Base-by-base conservation (phyloP, 805 yeast species). In the Candida ovalis region DNA sequence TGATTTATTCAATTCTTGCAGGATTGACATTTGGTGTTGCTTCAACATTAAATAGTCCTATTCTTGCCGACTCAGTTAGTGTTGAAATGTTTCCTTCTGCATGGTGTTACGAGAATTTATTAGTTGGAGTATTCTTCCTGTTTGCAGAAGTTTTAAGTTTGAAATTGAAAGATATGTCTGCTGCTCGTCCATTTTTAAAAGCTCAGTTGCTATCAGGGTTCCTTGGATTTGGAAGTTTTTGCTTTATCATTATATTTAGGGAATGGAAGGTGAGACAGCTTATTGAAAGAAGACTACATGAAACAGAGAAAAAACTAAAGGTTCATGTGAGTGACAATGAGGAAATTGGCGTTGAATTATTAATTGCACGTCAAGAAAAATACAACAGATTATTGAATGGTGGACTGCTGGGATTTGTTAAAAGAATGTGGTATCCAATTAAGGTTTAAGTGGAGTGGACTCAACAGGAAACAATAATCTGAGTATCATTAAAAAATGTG, bases 191-290 rank as follows among this genome's bases (percentile, higher is more conserved):
- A 2, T 84, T 76, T 56, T 63, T 78, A 27, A 74, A 81, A 53
- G 73, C 86, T 2, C 89, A 84, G 57, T 71, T 82, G 2, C 81
- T 80, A 55, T 76, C 81, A 4, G 88, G 88, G 1, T 67, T 76
- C 42, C 80, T 75, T 49, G 60, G 77, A 9, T 66, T 62, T 9
- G 77, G 78, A 0, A 61, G 76, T 2, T 3, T 78, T 1, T 46
- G 80, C 21, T 62, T 79, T 39, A 41, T 57, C 44, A 45, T 80
- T 2, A 63, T 77, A 0, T 61, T 80, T 28, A 69, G 90, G 53
- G 84, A 81, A 53, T 69, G 71, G 66, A 68, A 77, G 46, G 77
- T 83, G 3, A 57, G 70, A 45, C 60, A 68, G 25, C 63, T 68
- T 50, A 45, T 78, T 4, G 27, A 45, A 12, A 47, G 28, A 10